Evolutionary conservation across 2,329 filamentous ascomycete species (phyloP), one percentile per base, ranked within the genome.

Genomic region (Clarireedia sp.): DNA sequence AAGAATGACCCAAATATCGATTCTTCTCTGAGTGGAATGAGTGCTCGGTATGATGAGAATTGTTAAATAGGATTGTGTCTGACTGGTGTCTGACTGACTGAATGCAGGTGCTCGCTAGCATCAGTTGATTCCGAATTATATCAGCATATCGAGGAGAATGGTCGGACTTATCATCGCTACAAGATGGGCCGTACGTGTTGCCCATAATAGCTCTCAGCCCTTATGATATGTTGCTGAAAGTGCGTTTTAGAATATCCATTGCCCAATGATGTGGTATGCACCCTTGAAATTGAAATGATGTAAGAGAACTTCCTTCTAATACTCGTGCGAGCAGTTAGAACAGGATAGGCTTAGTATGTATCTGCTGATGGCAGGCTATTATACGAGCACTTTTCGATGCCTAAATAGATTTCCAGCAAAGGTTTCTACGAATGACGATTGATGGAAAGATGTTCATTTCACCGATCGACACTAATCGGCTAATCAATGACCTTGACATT

Each of bases 141-240:
- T 23, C 24, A 29, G 23, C 49, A 51, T 33, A 36, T 53, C 5
- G 52, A 55, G 24, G 52, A 55, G 16, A 55, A 55, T 43, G 52
- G 52, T 23, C 26, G 52, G 26, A 55, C 52, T 8, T 55, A 55
- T 43, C 52, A 55, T 44, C 45, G 46, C 14, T 55, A 49, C 19
- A 49, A 50, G n/a, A 23, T 50, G 38, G 46, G 52, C 24, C 33
- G 51, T 54, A 21, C 41, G 51, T 48, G 19, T n/a, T 26, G 8
- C 29, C 29, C 4, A 33, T 10, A 3, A 33, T 12, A 3, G 4
- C 10, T 10, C 29, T 12, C 8, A 29, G 9, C 7, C 7, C 7
- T 29, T 10, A 33, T 33, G 10, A 33, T 33, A 12, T 33, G 10
- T 33, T 33, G 29, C 29, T 33, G 10, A 33, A 5, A 33, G 3